Base-by-base conservation (phyloP, 768 basidiomycete species). In the Paxillus involutus region DNA sequence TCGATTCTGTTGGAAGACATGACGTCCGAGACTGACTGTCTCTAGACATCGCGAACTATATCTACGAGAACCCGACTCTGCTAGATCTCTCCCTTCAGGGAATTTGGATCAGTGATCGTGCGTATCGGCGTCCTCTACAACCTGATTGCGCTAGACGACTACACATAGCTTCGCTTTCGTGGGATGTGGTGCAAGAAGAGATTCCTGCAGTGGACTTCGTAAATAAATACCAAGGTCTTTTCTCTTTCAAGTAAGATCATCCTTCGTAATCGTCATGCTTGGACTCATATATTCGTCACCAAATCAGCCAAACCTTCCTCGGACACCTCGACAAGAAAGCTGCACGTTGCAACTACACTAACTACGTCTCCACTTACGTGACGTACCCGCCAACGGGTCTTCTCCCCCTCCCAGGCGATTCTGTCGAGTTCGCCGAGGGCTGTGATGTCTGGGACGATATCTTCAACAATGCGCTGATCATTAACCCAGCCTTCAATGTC, bases 401-500 rank as follows among this genome's bases (percentile, higher is more conserved):
- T 3, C 77, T 91, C 19, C 89, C 89, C 14, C 76, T 91, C 0
- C 88, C 89, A 0, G 84, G 84, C 7, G 76, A 70, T n/a, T 80
- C 80, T 0, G 73, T 74, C 0, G 67, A 72, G 10, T 69, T 64
- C 1, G 77, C 78, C 32, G 64, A 58, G 10, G 84, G 80, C 19
- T 91, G 89, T 58, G 83, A 89, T 61, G 67, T 89, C 1, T 90
- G 86, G 88, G 76, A 80, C 24, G 69, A 74, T 35, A 84, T 91
- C 49, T 83, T 87, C 62, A 68, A 83, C 17, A 85, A 80, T 0
- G 82, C 89, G 0, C 57, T 88, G 19, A 49, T 69, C 3, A 70
- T 87, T 58, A 90, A 91, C 61, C 89, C 89, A 0, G 88, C 85
- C 0, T 91, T 91, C 73, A 77, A 91, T 59, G 77, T 89, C 9